These are phyloP conservation scores for Calonectria pauciramosa DNA, from an alignment of 2,329 filamentous ascomycete genomes.

Conservation along the genomic window DNA sequence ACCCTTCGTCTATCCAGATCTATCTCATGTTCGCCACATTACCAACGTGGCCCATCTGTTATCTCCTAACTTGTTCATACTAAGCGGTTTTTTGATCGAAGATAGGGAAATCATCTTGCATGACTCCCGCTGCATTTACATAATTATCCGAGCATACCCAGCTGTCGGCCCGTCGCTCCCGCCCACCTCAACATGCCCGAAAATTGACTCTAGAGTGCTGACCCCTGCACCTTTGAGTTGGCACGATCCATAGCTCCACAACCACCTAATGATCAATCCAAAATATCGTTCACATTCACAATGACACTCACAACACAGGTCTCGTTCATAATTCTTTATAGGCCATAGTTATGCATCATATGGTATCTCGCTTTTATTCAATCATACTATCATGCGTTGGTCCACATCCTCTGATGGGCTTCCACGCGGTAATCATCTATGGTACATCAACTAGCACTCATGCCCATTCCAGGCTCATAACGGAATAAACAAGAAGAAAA, in stretches of 20 bases:
- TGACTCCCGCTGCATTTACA: background rate
- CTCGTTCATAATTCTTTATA: background rate
- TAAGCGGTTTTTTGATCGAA: background rate
- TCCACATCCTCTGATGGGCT: slow-evolving; percentile 27
- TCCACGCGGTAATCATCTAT: slow-evolving; percentile 30
- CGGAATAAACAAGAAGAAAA: slow-evolving; percentile 2
- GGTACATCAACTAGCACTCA: slow-evolving; percentile 22
- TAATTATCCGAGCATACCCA: background rate
- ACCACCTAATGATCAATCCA: background rate
- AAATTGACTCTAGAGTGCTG: background rate
- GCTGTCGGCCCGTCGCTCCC: slow-evolving; percentile 27
- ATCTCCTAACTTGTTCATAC: background rate
- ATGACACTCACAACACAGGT: background rate
- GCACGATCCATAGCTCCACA: background rate
- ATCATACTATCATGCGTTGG: slow-evolving; percentile 24
- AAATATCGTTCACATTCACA: background rate
- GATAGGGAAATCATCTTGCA: background rate
- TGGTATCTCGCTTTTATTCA: slow-evolving; percentile 26
- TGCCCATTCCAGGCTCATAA: slow-evolving; percentile 15
- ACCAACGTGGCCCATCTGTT: background rate
- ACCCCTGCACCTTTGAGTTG: background rate
- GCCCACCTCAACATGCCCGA: background rate
- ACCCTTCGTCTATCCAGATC: background rate
- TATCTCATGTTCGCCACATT: background rate
- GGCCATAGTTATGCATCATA: background rate